Evolutionary conservation across 2,329 filamentous ascomycete species (phyloP).

Genomic region (Monosporascus cannonballus): DNA sequence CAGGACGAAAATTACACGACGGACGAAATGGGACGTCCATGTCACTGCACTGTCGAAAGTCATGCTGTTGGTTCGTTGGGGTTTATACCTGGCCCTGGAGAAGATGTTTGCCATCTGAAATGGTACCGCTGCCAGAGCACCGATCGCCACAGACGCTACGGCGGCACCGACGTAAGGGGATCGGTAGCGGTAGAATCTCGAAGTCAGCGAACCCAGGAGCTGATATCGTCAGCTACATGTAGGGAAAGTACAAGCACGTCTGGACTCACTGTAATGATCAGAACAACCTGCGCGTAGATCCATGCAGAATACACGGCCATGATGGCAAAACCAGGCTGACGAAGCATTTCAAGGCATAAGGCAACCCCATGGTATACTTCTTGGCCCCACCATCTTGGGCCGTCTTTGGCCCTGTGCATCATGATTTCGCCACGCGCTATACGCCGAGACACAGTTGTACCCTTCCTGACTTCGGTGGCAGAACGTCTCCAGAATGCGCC

Average conservation of each 20-base stretch:
- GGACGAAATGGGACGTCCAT: constrained; percentile 68
- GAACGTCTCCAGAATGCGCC: constrained; percentile 63
- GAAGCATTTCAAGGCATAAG: constrained; percentile 63
- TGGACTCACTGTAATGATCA: constrained; percentile 53
- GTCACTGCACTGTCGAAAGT: constrained; percentile 58
- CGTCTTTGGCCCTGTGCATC: constrained; percentile 66
- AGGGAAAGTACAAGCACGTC: background rate
- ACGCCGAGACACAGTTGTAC: constrained; percentile 46
- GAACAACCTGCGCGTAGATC: constrained; percentile 71
- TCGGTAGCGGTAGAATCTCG: constrained; percentile 57
- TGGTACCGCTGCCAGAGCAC: constrained; percentile 63
- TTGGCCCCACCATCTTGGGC: constrained; percentile 71
- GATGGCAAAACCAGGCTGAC: constrained; percentile 67
- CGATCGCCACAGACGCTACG: constrained; percentile 60
- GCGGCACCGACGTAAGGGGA: constrained; percentile 62
- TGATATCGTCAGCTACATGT: constrained; percentile 7
- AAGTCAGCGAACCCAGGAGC: constrained; percentile 66
- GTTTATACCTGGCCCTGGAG: constrained; percentile 55
- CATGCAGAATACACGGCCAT: constrained; percentile 68
- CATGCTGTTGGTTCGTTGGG: constrained; percentile 58
- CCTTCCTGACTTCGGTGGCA: constrained; percentile 56
- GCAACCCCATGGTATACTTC: constrained; percentile 66
- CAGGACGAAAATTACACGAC: constrained; percentile 61
- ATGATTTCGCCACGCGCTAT: constrained; percentile 69
- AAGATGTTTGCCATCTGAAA: constrained; percentile 67